Percentiles rank a stretch among this genome's conserved stretches.
Evolutionary conservation across 371 early-diverging fungal species (phyloP).

Genomic region (Capniomyces stellatus): DNA sequence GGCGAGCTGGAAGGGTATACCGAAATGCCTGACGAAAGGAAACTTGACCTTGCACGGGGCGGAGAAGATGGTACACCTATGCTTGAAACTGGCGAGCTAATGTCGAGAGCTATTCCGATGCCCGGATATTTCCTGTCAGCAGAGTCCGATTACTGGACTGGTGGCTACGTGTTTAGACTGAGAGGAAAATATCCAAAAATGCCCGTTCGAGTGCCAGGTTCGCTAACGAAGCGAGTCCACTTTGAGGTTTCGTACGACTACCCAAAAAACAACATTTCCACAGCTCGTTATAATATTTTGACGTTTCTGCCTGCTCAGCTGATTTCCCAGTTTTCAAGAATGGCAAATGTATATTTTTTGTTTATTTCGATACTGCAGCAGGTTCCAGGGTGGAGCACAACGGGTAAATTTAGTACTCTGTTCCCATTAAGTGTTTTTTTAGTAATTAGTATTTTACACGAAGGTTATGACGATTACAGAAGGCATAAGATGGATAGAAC

Average conservation of each 20-base stretch:
- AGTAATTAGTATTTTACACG: slow-evolving; percentile 73
- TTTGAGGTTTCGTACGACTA: slow-evolving; percentile 27
- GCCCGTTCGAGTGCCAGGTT: slow-evolving; percentile 20
- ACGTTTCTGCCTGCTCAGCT: slow-evolving; percentile 84
- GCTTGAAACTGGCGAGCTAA: background rate
- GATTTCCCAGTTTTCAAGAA: slow-evolving; percentile 74
- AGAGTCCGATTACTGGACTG: slow-evolving; percentile 23
- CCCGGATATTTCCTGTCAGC: slow-evolving; percentile 22
- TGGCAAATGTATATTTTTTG: slow-evolving; percentile 87
- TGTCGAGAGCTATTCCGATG: slow-evolving; percentile 21
- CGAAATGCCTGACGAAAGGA: background rate
- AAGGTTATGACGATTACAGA: slow-evolving; percentile 83
- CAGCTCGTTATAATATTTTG: slow-evolving; percentile 68
- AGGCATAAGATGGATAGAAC: slow-evolving; percentile 43
- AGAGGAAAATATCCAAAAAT: slow-evolving; percentile 21
- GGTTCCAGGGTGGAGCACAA: slow-evolving; percentile 51
- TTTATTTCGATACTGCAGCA: slow-evolving; percentile 66
- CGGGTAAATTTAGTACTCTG: slow-evolving; percentile 32
- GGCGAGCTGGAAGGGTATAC: background rate
- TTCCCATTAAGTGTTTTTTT: slow-evolving; percentile 71
- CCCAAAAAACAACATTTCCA: slow-evolving; percentile 25
- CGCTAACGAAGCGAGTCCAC: slow-evolving; percentile 26
- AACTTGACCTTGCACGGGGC: background rate
- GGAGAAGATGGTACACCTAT: background rate
- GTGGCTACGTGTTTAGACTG: slow-evolving; percentile 23